Evolutionary conservation across 148 eudicot genomes (phyloP), one percentile per base, ranked within the genome.

Genomic region (Vaccinium corymbosum): DNA sequence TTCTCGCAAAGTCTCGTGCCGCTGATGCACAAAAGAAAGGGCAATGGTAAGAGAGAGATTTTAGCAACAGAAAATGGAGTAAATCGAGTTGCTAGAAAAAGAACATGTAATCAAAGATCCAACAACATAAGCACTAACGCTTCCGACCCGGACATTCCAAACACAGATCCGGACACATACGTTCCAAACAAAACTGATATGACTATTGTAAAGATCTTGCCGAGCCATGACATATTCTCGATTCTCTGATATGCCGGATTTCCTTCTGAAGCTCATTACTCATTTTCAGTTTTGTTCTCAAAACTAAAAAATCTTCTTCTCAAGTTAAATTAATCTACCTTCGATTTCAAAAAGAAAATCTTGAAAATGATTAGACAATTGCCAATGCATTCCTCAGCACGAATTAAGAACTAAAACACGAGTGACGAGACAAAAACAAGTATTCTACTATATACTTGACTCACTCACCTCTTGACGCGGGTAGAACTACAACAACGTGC

Each of bases 401-500:
- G 15, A 52, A 7, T 53, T 10, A 29, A 27, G 51, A 53, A 16
- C 46, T 14, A 22, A 78, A 52, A 25, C 38, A 78, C 13, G 19
- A 25, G 46, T 42, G 46, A 42, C 46, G 5, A 42, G 35, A 78
- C 0, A 8, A 46, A 78, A 25, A 52, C 7, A 25, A 53, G 35
- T 22, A 78, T 14, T 19, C 1, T 20, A 19, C 55, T 13, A 42
- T 42, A 42, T 42, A 42, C 46, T 42, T 6, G 6, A 62, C 22
- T 15, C 50, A 84, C 86, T 82, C 81, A 87, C 92, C 88, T 86
- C 68, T 80, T 6, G 91, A 87, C 0, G 89, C 82, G 25, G 94
- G 83, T 27, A 88, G 88, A 81, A 91, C 89, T 17, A 93, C 92
- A 38, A 93, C 86, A 14, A 92, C 90, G 72, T 92, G 90, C 97